phyloP scores from a whole-genome alignment of 2,329 filamentous ascomycete genomes.

The Diaporthe capsici region DNA sequence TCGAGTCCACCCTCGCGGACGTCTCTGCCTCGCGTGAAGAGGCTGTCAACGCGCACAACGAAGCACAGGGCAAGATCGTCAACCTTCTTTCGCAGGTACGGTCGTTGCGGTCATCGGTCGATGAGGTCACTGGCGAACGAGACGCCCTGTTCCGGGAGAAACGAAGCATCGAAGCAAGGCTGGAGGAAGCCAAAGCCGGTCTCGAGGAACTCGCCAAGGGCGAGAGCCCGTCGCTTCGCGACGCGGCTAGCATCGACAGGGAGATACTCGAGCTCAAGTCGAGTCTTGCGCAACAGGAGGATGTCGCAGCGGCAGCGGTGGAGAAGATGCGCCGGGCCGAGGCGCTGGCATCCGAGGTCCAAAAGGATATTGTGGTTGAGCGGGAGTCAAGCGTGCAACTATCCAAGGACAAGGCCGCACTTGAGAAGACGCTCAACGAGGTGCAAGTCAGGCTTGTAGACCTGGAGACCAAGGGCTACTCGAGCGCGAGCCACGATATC shows the following conservation, averaged over 20 bases:
- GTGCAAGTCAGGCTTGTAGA: constrained; percentile 91
- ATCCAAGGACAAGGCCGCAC: constrained; percentile 88
- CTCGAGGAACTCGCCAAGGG: constrained; percentile 90
- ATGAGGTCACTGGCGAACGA: constrained; percentile 88
- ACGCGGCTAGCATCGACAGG: constrained; percentile 89
- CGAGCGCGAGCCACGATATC: constrained; percentile 93
- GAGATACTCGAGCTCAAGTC: constrained; percentile 92
- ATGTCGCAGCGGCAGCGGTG: constrained; percentile 90
- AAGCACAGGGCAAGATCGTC: constrained; percentile 94
- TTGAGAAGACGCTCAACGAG: constrained; percentile 94
- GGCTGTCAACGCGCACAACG: constrained; percentile 91
- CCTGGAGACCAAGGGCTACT: constrained; percentile 96
- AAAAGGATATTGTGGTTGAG: constrained; percentile 91
- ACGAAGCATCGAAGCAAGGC: constrained; percentile 85
- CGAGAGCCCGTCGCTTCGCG: constrained; percentile 88
- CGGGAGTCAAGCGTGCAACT: constrained; percentile 85
- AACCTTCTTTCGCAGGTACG: constrained; percentile 91
- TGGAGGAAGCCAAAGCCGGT: constrained; percentile 89
- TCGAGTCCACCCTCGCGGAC: constrained; percentile 91
- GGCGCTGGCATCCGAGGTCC: constrained; percentile 86
- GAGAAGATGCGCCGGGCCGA: constrained; percentile 98
- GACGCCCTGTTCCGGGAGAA: constrained; percentile 91
- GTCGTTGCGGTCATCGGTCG: constrained; percentile 83
- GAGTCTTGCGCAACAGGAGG: constrained; percentile 90
- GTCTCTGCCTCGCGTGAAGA: constrained; percentile 94